phyloP scores from a whole-genome alignment of 768 basidiomycete species.

The Kwoniella heveanensis region DNA sequence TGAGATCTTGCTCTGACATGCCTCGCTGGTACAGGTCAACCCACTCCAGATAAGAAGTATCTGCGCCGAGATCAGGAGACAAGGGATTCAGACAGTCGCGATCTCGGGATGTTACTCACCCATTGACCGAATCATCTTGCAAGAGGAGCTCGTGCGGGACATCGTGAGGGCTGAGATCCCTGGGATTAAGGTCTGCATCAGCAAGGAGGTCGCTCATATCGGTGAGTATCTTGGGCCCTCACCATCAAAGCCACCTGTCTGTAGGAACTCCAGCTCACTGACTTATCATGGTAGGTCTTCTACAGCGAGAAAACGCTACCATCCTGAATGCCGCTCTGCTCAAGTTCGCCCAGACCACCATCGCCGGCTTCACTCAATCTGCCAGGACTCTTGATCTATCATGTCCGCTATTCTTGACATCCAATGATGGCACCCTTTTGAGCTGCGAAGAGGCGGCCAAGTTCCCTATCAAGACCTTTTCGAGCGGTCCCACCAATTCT shows the following conservation, averaged over 20 bases:
- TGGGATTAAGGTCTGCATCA: constrained; percentile 61
- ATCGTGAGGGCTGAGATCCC: constrained; percentile 59
- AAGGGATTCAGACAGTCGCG: constrained; percentile 57
- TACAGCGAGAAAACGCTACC: constrained; percentile 68
- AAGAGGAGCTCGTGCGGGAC: constrained; percentile 61
- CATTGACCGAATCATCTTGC: constrained; percentile 59
- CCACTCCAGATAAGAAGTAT: constrained; percentile 59
- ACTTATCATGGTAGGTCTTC: constrained; percentile 62
- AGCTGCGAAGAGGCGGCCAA: constrained; percentile 59
- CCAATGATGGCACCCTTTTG: constrained; percentile 53
- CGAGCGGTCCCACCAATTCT: constrained; percentile 68
- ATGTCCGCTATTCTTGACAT: constrained; percentile 58
- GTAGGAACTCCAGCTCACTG: no score
- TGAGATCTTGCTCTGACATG: background rate
- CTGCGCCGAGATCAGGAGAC: constrained; percentile 59
- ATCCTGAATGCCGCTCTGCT: constrained; percentile 70
- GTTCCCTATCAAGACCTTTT: constrained; percentile 68
- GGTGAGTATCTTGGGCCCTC: no score
- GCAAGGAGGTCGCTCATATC: constrained; percentile 59
- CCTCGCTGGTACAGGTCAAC: constrained; percentile 55
- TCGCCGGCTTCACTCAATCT: constrained; percentile 63
- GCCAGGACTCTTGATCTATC: constrained; percentile 59
- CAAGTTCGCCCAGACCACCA: constrained; percentile 64
- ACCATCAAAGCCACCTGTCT: no score
- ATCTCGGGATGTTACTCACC: constrained; percentile 62